Base-by-base conservation (phyloP, 345 rosid genomes). In the Erodium maritimum region DNA sequence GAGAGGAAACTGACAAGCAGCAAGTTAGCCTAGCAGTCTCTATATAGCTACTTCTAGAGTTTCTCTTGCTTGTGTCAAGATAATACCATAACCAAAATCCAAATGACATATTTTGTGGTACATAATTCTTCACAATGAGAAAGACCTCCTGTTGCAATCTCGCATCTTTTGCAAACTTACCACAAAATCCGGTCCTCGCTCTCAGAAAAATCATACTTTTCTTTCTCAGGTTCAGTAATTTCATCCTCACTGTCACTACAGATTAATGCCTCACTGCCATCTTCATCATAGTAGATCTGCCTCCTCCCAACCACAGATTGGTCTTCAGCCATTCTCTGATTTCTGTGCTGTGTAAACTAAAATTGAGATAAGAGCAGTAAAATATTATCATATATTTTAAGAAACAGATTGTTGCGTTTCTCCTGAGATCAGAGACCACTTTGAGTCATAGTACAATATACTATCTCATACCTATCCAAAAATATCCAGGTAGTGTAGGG, bases 211-310 rank as follows among this genome's bases (percentile, higher is more conserved):
- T 87, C 89, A 70, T 73, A 90, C 77, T 85, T 87, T 65, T 83
- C 94, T 67, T 80, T 88, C 73, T 87, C 95, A 19, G 84, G 84
- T 54, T 87, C 96, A 18, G 73, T 77, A 65, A 71, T 57, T 23
- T 89, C 97, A 73, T 87, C 99, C 73, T 93, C 99, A 29, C 99
- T 93, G 61, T 93, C 99, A 63, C 95, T 89, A 62, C 99, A 89
- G 60, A 93, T 77, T 50, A 93, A 79, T 50, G 99, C 93, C 78
- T 93, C 99, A 60, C 86, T 87, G 59, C 95, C 97, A 79, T 83
- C 86, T 72, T 82, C 84, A 56, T 87, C 97, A 73, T 93, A 93
- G 77, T 93, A 93, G 57, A 93, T 93, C 68, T 87, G 97, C 76
- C 97, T 85, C 69, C 99, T 81, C 64, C 99, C 99, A 78, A 89